These are phyloP conservation scores for Backusella westeae DNA, from an alignment of 192 early-diverging fungal genomes.

Conservation along the genomic window DNA sequence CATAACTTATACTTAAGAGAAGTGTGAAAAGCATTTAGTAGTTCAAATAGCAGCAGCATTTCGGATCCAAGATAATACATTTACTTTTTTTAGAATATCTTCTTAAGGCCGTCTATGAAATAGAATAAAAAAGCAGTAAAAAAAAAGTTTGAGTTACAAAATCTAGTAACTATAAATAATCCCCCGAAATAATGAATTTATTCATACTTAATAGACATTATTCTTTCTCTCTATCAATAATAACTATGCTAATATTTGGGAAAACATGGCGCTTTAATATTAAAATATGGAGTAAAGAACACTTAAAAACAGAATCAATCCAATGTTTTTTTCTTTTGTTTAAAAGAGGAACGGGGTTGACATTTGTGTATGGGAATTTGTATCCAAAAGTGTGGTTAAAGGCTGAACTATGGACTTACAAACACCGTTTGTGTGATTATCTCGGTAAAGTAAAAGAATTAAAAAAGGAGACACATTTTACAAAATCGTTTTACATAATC, in stretches of 20 bases:
- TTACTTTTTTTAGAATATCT: neutral
- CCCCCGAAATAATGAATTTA: neutral
- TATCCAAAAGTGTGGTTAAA: neutral
- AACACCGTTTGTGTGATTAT: neutral
- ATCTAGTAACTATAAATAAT: neutral
- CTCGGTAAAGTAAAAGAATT: neutral
- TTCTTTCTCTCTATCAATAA: neutral
- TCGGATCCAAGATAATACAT: neutral
- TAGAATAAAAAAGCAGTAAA: neutral
- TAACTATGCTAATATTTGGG: neutral
- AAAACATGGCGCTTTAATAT: neutral
- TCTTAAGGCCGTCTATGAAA: neutral
- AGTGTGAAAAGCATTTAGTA: neutral
- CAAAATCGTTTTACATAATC: neutral
- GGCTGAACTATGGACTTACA: neutral
- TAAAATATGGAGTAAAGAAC: neutral
- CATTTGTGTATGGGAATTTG: constrained; percentile 1
- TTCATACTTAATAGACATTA: neutral
- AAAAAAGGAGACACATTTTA: neutral
- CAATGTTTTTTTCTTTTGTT: neutral
- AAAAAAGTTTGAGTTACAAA: neutral
- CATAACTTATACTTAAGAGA: neutral
- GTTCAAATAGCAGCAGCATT: neutral
- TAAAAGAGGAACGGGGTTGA: neutral
- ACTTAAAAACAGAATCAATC: neutral